A percentile compares a stretch with the other conserved stretches of the same genome.
These are phyloP conservation scores for Secale cereale DNA, from an alignment of 176 grass and related monocot species.

Conservation along the genomic window DNA sequence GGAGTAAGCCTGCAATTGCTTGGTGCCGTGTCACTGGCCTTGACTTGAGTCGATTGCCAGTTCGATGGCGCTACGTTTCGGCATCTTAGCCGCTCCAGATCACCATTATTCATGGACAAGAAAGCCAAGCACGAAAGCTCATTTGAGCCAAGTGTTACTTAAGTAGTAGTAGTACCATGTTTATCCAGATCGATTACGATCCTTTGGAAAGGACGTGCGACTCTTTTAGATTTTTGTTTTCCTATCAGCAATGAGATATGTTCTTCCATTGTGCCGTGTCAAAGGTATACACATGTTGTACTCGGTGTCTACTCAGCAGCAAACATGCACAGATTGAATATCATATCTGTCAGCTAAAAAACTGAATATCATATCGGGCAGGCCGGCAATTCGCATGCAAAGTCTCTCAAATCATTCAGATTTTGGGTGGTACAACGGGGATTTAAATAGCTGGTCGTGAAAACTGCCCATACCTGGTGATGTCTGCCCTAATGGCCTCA, in stretches of 20 bases:
- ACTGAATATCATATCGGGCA: too few species aligned
- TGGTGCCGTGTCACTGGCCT: neutral
- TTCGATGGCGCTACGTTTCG: neutral
- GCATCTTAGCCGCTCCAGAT: neutral
- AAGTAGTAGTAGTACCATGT: neutral
- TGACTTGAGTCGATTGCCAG: slow-evolving; percentile 6
- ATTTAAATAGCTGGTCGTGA: neutral
- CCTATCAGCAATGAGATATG: neutral
- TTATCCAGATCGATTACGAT: neutral
- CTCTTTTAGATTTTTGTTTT: neutral
- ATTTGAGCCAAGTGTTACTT: neutral
- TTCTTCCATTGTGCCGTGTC: neutral
- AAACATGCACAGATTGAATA: too few species aligned
- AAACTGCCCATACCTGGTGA: neutral
- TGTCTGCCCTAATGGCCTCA: neutral
- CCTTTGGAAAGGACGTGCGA: neutral
- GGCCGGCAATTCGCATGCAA: neutral
- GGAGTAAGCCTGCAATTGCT: slow-evolving; percentile 21
- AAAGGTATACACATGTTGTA: neutral
- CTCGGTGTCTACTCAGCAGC: too few species aligned
- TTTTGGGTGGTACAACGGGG: neutral
- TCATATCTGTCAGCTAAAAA: too few species aligned
- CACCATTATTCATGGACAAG: neutral
- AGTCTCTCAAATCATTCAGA: slow-evolving; percentile 6
- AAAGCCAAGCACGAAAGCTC: slow-evolving; percentile 18